Evolutionary conservation across 768 basidiomycete genomes (phyloP).

Genomic region (Tricholoma terreum): DNA sequence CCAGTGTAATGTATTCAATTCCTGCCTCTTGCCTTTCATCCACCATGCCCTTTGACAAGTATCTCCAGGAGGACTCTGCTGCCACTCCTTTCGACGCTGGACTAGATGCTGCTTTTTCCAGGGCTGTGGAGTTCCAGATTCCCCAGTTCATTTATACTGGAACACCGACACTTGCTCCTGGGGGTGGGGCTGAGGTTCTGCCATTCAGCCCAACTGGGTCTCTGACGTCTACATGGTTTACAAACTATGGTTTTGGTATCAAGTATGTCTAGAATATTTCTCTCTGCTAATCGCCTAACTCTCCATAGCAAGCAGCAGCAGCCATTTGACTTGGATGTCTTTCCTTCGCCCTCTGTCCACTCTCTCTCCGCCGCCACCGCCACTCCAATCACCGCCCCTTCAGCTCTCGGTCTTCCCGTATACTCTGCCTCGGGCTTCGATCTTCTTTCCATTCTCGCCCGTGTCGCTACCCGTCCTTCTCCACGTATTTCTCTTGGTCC

Average conservation of each 20-base stretch:
- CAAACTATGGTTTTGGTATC: conserved; percentile 39
- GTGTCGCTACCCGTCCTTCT: conserved; percentile 70
- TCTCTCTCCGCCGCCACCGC: neutral
- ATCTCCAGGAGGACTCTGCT: too few species aligned
- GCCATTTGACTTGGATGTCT: neutral
- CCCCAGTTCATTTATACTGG: conserved; percentile 61
- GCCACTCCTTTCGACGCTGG: too few species aligned
- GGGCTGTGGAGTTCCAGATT: conserved; percentile 48
- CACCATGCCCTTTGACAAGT: too few species aligned
- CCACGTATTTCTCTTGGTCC: conserved; percentile 82
- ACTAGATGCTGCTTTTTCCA: neutral
- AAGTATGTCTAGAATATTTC: conserved; percentile 7
- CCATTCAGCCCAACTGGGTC: conserved; percentile 30
- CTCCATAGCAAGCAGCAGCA: neutral
- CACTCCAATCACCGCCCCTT: conserved; percentile 20
- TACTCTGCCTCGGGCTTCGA: conserved; percentile 95
- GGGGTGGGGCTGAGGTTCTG: conserved; percentile 75
- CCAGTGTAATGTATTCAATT: too few species aligned
- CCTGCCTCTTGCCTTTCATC: too few species aligned
- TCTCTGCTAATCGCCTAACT: neutral
- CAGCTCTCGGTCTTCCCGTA: conserved; percentile 48
- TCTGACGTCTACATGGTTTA: conserved; percentile 43
- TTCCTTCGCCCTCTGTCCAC: neutral
- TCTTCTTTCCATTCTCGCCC: conserved; percentile 73
- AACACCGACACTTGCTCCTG: conserved; percentile 60